Percentiles rank a stretch among this genome's conserved stretches.
Conservation (phyloP, 176 grass and related monocot genomes). For the Aegilops umbellulata region DNA sequence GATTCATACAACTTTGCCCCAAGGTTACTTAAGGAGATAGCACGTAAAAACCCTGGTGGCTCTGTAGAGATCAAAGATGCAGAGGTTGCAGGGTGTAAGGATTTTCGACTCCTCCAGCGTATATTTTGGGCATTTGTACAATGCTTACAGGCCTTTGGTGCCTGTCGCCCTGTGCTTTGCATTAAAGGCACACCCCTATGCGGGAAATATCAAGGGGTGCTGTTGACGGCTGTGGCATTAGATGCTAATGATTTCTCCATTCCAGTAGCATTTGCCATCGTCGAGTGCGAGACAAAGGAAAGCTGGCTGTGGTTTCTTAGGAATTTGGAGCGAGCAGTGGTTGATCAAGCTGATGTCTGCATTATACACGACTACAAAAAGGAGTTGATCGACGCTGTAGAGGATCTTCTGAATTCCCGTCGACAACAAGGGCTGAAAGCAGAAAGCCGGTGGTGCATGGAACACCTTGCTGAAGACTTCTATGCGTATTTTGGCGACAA, state of each 20-base stretch:
- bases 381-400: background rate
- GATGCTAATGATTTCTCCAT: background rate
- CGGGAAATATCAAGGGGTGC: background rate
- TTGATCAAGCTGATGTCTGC: background rate
- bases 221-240: background rate
- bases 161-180: background rate
- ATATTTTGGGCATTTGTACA: background rate
- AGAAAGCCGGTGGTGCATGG: background rate
- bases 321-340: background rate
- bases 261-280: background rate
- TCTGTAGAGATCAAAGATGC: background rate
- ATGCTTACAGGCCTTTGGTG: background rate
- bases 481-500: background rate
- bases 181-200: background rate
- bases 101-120: background rate
- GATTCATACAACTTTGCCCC: background rate
- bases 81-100: background rate
- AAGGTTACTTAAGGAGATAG: background rate
- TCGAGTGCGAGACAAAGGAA: background rate
- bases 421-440: background rate
- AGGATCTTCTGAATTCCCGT: background rate
- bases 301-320: background rate
- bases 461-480: slow-evolving; percentile 16
- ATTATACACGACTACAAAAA: slow-evolving; percentile 18
- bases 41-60: background rate